Evolutionary conservation across 2,329 filamentous ascomycete genomes (phyloP).

Genomic region (Aspergillus sp.): DNA sequence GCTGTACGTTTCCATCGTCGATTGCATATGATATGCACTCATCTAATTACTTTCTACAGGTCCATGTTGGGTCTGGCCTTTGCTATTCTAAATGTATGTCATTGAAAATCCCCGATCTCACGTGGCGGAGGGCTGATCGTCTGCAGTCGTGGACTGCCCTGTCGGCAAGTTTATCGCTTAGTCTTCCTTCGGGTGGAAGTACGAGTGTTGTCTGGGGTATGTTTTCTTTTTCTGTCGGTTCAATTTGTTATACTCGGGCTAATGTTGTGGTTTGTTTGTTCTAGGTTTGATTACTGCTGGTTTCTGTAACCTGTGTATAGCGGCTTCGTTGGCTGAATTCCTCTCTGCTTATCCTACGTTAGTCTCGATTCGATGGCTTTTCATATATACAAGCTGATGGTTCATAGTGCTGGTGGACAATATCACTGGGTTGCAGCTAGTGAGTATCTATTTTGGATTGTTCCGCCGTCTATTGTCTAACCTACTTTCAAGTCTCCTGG

Average conservation of each 20-base stretch:
- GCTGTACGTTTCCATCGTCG: constrained; percentile 28
- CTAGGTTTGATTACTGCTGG: constrained; percentile 52
- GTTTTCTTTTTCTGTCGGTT: constrained; percentile 1
- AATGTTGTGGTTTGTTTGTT: background rate
- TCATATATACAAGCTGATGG: background rate
- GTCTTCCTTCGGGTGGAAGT: constrained; percentile 66
- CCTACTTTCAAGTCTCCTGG: constrained; percentile 49
- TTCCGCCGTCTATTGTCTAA: background rate
- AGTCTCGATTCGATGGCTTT: constrained; percentile 1
- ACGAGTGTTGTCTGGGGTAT: constrained; percentile 69
- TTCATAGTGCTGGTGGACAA: constrained; percentile 48
- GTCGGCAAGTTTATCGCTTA: constrained; percentile 54
- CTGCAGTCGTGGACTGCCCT: constrained; percentile 56
- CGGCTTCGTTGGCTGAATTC: constrained; percentile 66
- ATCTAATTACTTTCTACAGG: constrained; percentile 14
- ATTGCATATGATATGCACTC: background rate
- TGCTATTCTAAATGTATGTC: constrained; percentile 53
- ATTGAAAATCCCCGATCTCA: background rate
- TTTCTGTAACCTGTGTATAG: constrained; percentile 65
- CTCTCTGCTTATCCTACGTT: constrained; percentile 57
- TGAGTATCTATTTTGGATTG: constrained; percentile 29
- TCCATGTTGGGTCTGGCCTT: constrained; percentile 61
- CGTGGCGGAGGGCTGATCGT: background rate
- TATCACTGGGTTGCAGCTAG: constrained; percentile 65
- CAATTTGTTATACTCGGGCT: background rate